phyloP scores from a whole-genome alignment of 2,329 filamentous ascomycete genomes.

The Onygena corvina region DNA sequence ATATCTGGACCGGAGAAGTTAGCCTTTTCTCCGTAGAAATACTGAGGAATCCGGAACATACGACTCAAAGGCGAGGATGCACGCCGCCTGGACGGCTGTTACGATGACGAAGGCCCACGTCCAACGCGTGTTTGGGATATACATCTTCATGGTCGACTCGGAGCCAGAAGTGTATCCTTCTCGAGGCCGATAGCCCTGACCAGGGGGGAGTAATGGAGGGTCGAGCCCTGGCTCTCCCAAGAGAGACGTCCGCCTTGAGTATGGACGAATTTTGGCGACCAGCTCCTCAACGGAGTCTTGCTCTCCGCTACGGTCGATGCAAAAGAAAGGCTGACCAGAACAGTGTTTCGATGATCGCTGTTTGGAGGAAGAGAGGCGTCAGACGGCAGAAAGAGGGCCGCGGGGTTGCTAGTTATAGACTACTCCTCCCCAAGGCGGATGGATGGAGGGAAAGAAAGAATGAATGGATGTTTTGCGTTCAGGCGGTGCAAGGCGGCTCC shows the following conservation, averaged over 20 bases:
- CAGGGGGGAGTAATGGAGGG: constrained; percentile 36
- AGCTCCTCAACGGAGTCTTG: constrained; percentile 31
- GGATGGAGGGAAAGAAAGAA: no score
- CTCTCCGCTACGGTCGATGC: background rate
- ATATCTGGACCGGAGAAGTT: constrained; percentile 48
- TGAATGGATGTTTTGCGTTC: no score
- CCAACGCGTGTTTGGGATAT: constrained; percentile 74
- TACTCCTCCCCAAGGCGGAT: no score
- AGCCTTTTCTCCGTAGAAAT: constrained; percentile 1
- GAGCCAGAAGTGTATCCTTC: constrained; percentile 37
- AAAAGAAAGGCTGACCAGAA: background rate
- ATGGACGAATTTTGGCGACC: constrained; percentile 43
- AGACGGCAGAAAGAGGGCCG: background rate
- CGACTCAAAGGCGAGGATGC: constrained; percentile 77
- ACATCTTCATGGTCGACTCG: constrained; percentile 43
- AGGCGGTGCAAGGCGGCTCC: constrained; percentile 3
- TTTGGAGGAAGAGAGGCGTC: background rate
- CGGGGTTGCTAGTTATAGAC: background rate
- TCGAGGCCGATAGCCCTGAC: constrained; percentile 41
- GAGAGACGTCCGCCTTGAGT: constrained; percentile 47
- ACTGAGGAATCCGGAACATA: constrained; percentile 39
- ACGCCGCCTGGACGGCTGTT: constrained; percentile 61
- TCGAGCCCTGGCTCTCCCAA: constrained; percentile 46
- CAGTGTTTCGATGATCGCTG: background rate
- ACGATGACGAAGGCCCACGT: constrained; percentile 72